phyloP scores from a whole-genome alignment of 176 grass and related monocot species.

The Aegilops tauschii region DNA sequence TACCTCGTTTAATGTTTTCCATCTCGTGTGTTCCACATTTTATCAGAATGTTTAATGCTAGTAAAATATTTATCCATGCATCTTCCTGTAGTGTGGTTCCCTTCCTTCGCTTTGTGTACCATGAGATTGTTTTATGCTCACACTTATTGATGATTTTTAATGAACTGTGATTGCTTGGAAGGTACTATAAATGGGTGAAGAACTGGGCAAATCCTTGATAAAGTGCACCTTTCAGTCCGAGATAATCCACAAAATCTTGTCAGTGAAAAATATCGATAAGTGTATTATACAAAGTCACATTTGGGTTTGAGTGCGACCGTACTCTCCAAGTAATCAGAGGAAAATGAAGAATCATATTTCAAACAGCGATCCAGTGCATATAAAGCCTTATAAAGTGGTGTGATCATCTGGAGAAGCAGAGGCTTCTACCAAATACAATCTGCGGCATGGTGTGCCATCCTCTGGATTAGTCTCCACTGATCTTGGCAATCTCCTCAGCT shows the following conservation, averaged over 20 bases:
- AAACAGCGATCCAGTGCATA: constrained; percentile 23
- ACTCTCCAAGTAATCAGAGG: constrained; percentile 21
- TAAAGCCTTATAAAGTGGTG: constrained; percentile 23
- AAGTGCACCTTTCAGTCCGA: neutral
- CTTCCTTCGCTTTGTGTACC: neutral
- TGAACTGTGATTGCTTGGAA: neutral
- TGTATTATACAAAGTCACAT: constrained; percentile 34
- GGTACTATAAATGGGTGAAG: neutral
- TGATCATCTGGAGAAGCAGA: constrained; percentile 49
- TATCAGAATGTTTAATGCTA: neutral
- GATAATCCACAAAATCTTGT: neutral
- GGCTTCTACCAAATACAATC: constrained; percentile 90
- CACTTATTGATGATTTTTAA: neutral
- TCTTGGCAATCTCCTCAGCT: constrained; percentile 80
- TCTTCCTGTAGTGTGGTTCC: neutral
- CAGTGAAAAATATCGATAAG: neutral
- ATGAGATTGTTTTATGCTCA: neutral
- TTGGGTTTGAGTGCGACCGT: constrained; percentile 31
- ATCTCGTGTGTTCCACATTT: neutral
- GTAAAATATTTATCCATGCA: neutral
- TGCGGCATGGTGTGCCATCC: constrained; percentile 79
- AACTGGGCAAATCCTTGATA: constrained; percentile 8
- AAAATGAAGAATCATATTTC: constrained; percentile 15
- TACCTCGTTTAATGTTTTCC: neutral
- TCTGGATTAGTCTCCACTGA: constrained; percentile 66